A percentile compares a stretch with the other conserved stretches of the same genome.
These are phyloP conservation scores for Rhododendron williamsianum DNA, from an alignment of 148 eudicot species.

Conservation along the genomic window DNA sequence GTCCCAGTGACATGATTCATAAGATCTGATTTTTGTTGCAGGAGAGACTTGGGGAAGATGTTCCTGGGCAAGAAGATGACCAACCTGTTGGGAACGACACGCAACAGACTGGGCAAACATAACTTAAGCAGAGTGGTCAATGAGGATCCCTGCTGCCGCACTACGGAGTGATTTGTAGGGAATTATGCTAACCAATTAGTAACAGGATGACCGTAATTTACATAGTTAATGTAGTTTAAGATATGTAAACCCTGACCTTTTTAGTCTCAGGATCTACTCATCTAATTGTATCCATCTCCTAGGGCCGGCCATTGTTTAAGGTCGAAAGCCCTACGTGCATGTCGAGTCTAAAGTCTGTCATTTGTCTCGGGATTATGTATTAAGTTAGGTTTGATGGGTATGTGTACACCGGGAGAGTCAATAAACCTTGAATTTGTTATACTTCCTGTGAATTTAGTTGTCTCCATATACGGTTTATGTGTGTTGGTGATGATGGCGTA, in stretches of 20 bases:
- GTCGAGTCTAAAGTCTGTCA: slow-evolving; percentile 12
- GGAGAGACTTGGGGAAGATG: slow-evolving; percentile 74
- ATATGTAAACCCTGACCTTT: slow-evolving; percentile 18
- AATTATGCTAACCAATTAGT: slow-evolving; percentile 45
- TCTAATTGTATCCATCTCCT: slow-evolving; percentile 16
- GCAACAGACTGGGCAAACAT: slow-evolving; percentile 24
- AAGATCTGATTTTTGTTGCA: slow-evolving; percentile 26
- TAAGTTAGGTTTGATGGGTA: neutral
- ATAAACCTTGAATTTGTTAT: neutral
- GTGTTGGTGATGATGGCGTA: neutral
- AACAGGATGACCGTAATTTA: slow-evolving; percentile 16
- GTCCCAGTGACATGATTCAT: neutral
- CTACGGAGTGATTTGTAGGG: slow-evolving; percentile 23
- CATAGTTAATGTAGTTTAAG: slow-evolving; percentile 29
- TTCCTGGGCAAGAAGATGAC: slow-evolving; percentile 49
- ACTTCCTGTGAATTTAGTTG: neutral
- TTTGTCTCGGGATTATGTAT: neutral
- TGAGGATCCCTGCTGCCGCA: slow-evolving; percentile 16
- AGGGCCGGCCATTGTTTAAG: slow-evolving; percentile 20
- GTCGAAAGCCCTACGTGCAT: slow-evolving; percentile 9
- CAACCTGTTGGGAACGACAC: slow-evolving; percentile 23
- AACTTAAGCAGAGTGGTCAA: slow-evolving; percentile 32
- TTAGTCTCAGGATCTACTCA: slow-evolving; percentile 16
- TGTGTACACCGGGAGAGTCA: neutral
- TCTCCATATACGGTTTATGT: neutral